These are phyloP conservation scores for Suillus subalutaceus DNA, from an alignment of 768 basidiomycete genomes.

Conservation along the genomic window DNA sequence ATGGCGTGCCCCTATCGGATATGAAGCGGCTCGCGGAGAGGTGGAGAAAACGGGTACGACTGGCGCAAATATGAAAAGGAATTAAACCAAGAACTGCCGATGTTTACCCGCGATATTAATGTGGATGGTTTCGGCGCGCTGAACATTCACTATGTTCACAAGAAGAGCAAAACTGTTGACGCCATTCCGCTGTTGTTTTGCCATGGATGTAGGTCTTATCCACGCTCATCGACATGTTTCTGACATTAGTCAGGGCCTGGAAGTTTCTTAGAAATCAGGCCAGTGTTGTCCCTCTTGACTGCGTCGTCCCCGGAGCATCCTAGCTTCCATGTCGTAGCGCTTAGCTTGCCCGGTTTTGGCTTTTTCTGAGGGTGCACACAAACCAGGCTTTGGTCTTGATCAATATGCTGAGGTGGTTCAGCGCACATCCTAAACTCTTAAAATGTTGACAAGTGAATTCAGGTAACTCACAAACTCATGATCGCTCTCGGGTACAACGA, in stretches of 20 bases:
- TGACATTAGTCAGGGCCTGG: constrained; percentile 2
- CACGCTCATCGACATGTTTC: constrained; percentile 26
- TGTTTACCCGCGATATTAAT: constrained; percentile 52
- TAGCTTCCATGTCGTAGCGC: constrained; percentile 64
- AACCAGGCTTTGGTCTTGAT: constrained; percentile 49
- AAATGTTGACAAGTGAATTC: constrained; percentile 14
- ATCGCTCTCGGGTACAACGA: constrained; percentile 38
- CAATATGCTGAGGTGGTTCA: constrained; percentile 57
- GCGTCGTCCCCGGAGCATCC: constrained; percentile 45
- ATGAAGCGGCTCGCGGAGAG: constrained; percentile 48
- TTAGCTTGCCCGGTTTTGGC: constrained; percentile 39
- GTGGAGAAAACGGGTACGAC: constrained; percentile 58
- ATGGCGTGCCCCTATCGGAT: constrained; percentile 54
- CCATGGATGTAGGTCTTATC: constrained; percentile 59
- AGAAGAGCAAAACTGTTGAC: constrained; percentile 42
- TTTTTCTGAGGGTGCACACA: constrained; percentile 61
- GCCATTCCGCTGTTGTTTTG: constrained; percentile 64
- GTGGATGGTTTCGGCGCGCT: constrained; percentile 50
- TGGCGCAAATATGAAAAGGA: constrained; percentile 55
- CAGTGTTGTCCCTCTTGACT: constrained; percentile 43
- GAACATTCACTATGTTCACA: constrained; percentile 62
- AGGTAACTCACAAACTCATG: constrained; percentile 55
- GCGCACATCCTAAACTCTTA: neutral
- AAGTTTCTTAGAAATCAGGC: neutral
- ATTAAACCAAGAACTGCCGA: constrained; percentile 41